Conservation (phyloP, 148 eudicot species). For the Amaranthus palmeri region DNA sequence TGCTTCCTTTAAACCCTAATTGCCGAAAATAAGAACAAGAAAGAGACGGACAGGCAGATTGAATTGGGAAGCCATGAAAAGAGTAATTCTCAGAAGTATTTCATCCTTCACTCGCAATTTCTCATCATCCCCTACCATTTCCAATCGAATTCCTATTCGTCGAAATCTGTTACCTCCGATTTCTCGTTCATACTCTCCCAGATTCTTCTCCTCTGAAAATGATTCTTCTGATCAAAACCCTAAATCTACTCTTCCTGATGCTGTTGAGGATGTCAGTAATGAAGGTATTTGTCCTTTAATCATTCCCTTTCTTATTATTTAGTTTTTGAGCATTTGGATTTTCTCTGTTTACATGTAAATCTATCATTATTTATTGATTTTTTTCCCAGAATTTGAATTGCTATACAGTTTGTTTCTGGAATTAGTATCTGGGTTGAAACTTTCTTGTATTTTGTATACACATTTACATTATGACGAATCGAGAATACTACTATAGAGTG, state of each 20-base stretch:
- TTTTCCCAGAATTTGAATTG: neutral
- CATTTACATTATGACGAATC: neutral
- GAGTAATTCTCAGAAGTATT: constrained; percentile 35
- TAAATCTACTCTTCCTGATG: constrained; percentile 23
- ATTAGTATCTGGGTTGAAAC: neutral
- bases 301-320: neutral
- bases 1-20: too few relatives aligned
- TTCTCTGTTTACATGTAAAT: neutral
- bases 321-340: neutral
- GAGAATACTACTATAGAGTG: too few relatives aligned
- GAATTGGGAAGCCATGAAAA: constrained; percentile 35
- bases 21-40: neutral
- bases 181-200: constrained; percentile 13
- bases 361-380: neutral
- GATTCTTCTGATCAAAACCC: constrained; percentile 33
- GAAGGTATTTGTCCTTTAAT: constrained; percentile 30
- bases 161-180: constrained; percentile 5
- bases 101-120: constrained; percentile 27
- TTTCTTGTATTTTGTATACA: neutral
- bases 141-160: constrained; percentile 4
- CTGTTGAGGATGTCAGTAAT: constrained; percentile 49
- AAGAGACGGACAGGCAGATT: too few relatives aligned
- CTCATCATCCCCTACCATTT: constrained; percentile 20
- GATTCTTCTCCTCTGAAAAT: constrained; percentile 45
- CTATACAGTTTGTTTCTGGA: neutral